Percentiles rank a stretch among this genome's conserved stretches.
phyloP scores from a whole-genome alignment of 1,284 basidiomycete species.

The Schizopora paradoxa region DNA sequence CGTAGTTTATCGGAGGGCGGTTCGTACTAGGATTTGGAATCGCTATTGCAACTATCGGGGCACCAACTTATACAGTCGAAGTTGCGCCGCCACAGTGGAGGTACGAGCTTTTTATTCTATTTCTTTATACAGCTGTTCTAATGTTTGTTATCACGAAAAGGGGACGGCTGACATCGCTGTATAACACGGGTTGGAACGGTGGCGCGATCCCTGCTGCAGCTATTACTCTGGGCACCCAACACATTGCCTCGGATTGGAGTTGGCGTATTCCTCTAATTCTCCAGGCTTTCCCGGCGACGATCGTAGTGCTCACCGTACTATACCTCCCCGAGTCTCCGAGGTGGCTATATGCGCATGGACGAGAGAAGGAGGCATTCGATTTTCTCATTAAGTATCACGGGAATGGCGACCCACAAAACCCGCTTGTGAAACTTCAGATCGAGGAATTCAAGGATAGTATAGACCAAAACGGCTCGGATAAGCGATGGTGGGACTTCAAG shows the following conservation, averaged over 20 bases:
- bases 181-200: constrained; percentile 29
- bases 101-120: constrained; percentile 7
- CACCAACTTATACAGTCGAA: constrained; percentile 40
- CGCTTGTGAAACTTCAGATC: constrained; percentile 34
- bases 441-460: constrained; percentile 41
- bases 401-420: constrained; percentile 23
- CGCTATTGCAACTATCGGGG: constrained; percentile 30
- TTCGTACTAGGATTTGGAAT: constrained; percentile 33
- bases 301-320: constrained; percentile 19
- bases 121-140: no score
- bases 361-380: constrained; percentile 23
- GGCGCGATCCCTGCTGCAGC: constrained; percentile 29
- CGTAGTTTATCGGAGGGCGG: constrained; percentile 27
- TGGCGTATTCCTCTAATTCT: constrained; percentile 23
- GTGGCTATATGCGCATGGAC: constrained; percentile 27
- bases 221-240: constrained; percentile 28
- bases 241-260: constrained; percentile 26
- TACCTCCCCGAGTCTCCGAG: constrained; percentile 21
- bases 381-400: constrained; percentile 27
- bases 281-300: constrained; percentile 16
- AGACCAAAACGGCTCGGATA: constrained; percentile 37
- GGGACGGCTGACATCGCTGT: constrained; percentile 33
- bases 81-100: constrained; percentile 42
- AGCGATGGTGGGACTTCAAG: constrained; percentile 40
- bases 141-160: constrained; percentile 29